Percentiles rank a stretch among this genome's conserved stretches.
These are phyloP conservation scores for Chrysoporthe austroafricana DNA, from an alignment of 2,329 filamentous ascomycete genomes.

Conservation along the genomic window DNA sequence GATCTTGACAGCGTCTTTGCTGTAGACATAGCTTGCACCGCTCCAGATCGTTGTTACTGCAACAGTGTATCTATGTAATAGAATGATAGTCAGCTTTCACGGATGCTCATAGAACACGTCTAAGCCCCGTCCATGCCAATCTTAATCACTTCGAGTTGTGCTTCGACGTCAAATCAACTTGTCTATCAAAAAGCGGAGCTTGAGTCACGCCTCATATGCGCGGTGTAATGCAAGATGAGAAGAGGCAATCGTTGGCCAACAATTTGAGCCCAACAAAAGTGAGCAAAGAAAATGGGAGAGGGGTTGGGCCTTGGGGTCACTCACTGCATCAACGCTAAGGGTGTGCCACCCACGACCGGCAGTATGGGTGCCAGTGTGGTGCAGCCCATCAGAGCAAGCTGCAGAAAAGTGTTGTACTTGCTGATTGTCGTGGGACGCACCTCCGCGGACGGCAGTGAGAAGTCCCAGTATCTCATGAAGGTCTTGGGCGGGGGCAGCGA, in stretches of 20 bases:
- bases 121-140: background rate
- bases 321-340: conserved; percentile 68
- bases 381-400: conserved; percentile 82
- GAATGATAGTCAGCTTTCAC: background rate
- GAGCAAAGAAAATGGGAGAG: background rate
- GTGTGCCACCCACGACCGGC: conserved; percentile 55
- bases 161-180: background rate
- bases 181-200: background rate
- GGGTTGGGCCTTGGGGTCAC: conserved; percentile 36
- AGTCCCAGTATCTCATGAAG: conserved; percentile 93
- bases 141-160: background rate
- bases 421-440: conserved; percentile 82
- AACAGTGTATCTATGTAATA: conserved; percentile 70
- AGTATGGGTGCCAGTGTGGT: conserved; percentile 82
- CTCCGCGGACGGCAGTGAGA: conserved; percentile 85
- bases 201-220: background rate
- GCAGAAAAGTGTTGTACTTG: conserved; percentile 93
- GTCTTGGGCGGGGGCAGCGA: conserved; percentile 93
- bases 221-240: background rate
- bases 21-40: conserved; percentile 87
- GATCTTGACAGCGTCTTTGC: conserved; percentile 90
- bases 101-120: too few relatives aligned
- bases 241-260: background rate
- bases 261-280: background rate
- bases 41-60: conserved; percentile 92